Evolutionary conservation across 441 rosid species (phyloP).

Genomic region (Adansonia rubrostipa): DNA sequence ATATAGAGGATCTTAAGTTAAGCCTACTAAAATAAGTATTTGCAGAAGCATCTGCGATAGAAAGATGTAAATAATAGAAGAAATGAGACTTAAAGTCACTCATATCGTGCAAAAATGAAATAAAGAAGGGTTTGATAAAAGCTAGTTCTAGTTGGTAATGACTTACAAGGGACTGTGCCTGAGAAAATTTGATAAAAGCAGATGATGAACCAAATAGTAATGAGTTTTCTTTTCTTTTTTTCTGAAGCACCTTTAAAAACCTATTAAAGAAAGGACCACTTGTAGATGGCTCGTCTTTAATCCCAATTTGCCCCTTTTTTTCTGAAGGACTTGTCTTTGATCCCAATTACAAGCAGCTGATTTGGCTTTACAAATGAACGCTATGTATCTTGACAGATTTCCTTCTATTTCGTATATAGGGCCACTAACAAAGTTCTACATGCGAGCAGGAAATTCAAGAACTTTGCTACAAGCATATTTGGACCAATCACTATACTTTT

Average conservation of each 20-base stretch:
- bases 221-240: background rate
- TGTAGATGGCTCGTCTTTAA: slow-evolving; percentile 40
- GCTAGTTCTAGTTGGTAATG: slow-evolving; percentile 21
- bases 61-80: background rate
- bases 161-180: background rate
- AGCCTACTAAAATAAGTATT: background rate
- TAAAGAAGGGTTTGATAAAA: slow-evolving; percentile 6
- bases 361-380: slow-evolving; percentile 37
- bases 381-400: background rate
- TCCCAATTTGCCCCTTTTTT: slow-evolving; percentile 22
- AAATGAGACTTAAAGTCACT: background rate
- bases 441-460: background rate
- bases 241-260: slow-evolving; percentile 5
- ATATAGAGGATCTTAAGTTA: background rate
- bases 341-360: slow-evolving; percentile 21
- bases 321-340: slow-evolving; percentile 35
- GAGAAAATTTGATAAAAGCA: slow-evolving; percentile 21
- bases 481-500: background rate
- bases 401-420: background rate
- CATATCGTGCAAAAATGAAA: background rate
- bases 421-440: background rate
- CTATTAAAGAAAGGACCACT: slow-evolving; percentile 29
- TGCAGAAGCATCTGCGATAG: no score
- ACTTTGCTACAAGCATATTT: background rate
- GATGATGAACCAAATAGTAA: slow-evolving; percentile 3